These are phyloP conservation scores for Kalanchoe fedtschenkoi DNA, from an alignment of 164 flowering plant genomes.

Conservation along the genomic window DNA sequence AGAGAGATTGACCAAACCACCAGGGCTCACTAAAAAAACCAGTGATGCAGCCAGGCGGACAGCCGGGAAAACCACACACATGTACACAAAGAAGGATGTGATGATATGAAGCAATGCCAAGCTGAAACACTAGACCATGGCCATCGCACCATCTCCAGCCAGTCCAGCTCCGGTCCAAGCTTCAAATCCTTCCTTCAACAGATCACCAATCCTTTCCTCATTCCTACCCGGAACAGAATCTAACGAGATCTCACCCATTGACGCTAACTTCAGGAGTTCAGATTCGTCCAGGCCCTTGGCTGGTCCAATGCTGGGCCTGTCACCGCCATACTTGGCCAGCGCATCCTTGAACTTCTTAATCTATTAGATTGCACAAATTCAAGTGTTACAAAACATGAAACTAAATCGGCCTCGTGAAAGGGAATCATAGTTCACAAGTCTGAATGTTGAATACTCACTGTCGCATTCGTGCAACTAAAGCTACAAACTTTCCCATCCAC, in stretches of 20 bases:
- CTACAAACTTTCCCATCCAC: conserved; percentile 53
- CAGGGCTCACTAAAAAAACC: conserved; percentile 15
- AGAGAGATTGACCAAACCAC: conserved; percentile 8
- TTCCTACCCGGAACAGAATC: conserved; percentile 11
- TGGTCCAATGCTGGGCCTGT: conserved; percentile 43
- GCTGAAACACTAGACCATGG: conserved; percentile 8
- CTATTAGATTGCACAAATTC: conserved; percentile 18
- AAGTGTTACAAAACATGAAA: background rate
- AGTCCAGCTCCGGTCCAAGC: conserved; percentile 6
- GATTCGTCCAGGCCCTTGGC: conserved; percentile 70
- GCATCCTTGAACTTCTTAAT: conserved; percentile 83
- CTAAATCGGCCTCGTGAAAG: background rate
- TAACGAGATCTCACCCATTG: conserved; percentile 28
- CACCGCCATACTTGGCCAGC: conserved; percentile 49
- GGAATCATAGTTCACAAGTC: background rate
- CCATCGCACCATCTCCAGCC: conserved; percentile 9
- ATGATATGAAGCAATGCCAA: conserved; percentile 1
- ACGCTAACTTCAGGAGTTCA: conserved; percentile 44
- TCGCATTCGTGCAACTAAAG: conserved; percentile 79
- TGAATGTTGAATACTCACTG: conserved; percentile 28
- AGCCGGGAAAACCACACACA: conserved; percentile 3
- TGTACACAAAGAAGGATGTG: background rate
- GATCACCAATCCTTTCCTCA: conserved; percentile 19
- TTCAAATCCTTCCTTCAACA: conserved; percentile 14
- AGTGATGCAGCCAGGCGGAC: conserved; percentile 11